Conservation (phyloP, 2,329 filamentous ascomycete genomes). For the Colletotrichum eleusines region DNA sequence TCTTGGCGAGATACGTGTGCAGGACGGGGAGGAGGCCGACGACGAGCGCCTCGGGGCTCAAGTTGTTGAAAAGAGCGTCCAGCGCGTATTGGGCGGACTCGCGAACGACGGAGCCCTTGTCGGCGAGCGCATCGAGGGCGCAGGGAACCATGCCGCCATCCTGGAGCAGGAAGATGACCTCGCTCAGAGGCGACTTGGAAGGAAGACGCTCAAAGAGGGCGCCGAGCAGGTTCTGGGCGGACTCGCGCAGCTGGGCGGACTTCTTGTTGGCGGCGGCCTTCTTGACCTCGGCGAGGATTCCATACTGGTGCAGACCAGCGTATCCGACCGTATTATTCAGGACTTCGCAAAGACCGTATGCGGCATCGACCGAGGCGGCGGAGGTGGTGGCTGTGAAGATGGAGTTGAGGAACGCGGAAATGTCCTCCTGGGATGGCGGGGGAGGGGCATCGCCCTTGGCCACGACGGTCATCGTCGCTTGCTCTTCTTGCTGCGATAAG, state of each 20-base stretch:
- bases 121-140: constrained; percentile 86
- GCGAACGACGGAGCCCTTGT: constrained; percentile 89
- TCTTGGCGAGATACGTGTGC: constrained; percentile 80
- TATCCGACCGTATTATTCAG: constrained; percentile 67
- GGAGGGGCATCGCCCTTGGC: constrained; percentile 62
- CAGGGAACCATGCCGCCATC: constrained; percentile 79
- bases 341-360: constrained; percentile 71
- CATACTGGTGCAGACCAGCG: constrained; percentile 65
- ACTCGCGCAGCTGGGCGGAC: constrained; percentile 85
- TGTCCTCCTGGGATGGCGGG: constrained; percentile 74
- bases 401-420: constrained; percentile 72
- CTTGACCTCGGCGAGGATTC: constrained; percentile 67
- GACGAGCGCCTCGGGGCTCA: constrained; percentile 86
- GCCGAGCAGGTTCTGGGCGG: constrained; percentile 93
- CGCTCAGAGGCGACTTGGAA: constrained; percentile 79
- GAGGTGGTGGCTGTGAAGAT: constrained; percentile 79
- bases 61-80: constrained; percentile 84
- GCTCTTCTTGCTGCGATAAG: constrained; percentile 44
- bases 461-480: constrained; percentile 51
- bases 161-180: constrained; percentile 85
- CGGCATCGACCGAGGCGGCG: constrained; percentile 74
- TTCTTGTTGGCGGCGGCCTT: constrained; percentile 95
- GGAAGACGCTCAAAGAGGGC: constrained; percentile 94
- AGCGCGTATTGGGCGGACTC: constrained; percentile 95
- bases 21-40: constrained; percentile 84